A percentile compares a stretch with the other conserved stretches of the same genome.
phyloP scores from a whole-genome alignment of 2,329 filamentous ascomycete genomes.

The Ophiostoma quercus region DNA sequence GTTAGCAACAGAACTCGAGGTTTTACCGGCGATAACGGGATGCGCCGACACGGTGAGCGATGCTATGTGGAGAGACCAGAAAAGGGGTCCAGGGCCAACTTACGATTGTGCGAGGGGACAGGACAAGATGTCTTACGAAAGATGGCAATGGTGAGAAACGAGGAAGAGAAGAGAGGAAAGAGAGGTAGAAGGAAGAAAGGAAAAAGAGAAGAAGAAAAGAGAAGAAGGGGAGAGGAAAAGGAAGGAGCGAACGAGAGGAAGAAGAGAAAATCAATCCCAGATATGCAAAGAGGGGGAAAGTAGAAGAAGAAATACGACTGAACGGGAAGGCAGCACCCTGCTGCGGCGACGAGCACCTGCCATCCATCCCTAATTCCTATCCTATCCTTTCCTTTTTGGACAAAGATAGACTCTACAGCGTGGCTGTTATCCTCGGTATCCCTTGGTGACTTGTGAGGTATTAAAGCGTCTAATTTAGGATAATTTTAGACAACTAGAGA shows the following conservation, averaged over 20 bases:
- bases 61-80: background rate
- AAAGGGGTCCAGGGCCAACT: conserved; percentile 8
- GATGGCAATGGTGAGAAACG: conserved; percentile 8
- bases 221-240: conserved; percentile 6
- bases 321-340: conserved; percentile 13
- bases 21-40: background rate
- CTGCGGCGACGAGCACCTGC: conserved; percentile 1
- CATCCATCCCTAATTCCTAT: background rate
- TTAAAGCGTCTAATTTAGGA: conserved; percentile 8
- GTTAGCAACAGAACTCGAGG: conserved; percentile 12
- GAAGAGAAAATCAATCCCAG: conserved; percentile 2
- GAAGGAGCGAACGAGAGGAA: conserved; percentile 10
- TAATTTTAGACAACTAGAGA: conserved; percentile 7
- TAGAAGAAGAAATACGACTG: conserved; percentile 18
- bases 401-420: background rate
- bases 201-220: background rate
- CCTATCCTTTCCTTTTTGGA: background rate
- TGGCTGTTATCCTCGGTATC: background rate
- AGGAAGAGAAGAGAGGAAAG: background rate
- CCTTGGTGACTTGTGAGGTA: background rate
- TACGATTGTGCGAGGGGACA: conserved; percentile 8
- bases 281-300: conserved; percentile 20
- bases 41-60: background rate
- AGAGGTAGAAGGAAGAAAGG: background rate
- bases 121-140: conserved; percentile 3